These are phyloP conservation scores for Gnomoniopsis sp. DNA, from an alignment of 2,329 filamentous ascomycete genomes.

Conservation along the genomic window DNA sequence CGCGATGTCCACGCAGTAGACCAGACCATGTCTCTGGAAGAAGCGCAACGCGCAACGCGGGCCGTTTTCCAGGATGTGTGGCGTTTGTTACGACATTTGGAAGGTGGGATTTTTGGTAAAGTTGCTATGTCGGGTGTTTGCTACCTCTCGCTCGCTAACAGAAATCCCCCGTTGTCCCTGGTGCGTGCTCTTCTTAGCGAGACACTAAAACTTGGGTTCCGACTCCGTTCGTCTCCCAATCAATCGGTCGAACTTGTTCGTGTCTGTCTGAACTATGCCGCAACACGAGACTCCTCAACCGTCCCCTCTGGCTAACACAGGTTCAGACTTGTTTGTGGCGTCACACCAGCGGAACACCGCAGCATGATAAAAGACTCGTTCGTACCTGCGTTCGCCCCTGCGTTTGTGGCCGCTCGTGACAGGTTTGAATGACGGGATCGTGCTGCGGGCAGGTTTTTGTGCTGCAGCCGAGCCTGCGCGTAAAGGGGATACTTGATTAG, in stretches of 20 bases:
- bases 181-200: not conserved
- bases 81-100: too few relatives aligned
- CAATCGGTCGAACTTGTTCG: not conserved
- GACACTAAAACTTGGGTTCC: not conserved
- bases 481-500: too few relatives aligned
- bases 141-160: not conserved
- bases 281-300: not conserved
- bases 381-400: not conserved
- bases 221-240: not conserved
- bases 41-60: too few relatives aligned
- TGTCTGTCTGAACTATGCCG: not conserved
- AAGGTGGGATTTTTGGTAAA: too few relatives aligned
- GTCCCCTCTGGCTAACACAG: not conserved
- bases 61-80: too few relatives aligned
- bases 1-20: not conserved
- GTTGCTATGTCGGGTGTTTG: too few relatives aligned
- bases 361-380: not conserved
- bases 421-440: too few relatives aligned
- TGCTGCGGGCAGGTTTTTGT: too few relatives aligned
- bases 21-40: not conserved
- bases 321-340: not conserved
- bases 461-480: too few relatives aligned
- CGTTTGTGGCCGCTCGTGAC: too few relatives aligned
- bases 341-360: not conserved
- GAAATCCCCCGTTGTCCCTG: not conserved